phyloP scores from a whole-genome alignment of 2,329 filamentous ascomycete species.

The Fusarium anguioides region DNA sequence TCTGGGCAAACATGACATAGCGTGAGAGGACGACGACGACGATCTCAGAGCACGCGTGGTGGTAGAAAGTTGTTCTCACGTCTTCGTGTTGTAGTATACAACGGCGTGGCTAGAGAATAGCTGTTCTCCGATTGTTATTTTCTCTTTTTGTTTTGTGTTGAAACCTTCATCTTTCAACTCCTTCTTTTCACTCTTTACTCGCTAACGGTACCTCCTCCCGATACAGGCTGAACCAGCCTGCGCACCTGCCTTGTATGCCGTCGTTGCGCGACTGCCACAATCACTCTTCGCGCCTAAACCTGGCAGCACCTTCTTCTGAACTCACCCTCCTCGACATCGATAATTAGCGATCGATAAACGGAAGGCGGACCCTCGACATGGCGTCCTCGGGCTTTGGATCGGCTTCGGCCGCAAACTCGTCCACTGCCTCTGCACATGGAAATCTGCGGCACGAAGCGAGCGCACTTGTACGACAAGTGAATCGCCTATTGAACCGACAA shows the following conservation, averaged over 20 bases:
- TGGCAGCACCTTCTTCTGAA: conserved; percentile 27
- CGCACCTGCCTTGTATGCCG: conserved; percentile 45
- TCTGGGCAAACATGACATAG: conserved; percentile 44
- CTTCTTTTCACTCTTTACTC: background rate
- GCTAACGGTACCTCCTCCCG: conserved; percentile 16
- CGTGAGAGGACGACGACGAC: conserved; percentile 29
- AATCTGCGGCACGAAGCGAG: conserved; percentile 57
- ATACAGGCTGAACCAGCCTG: conserved; percentile 37
- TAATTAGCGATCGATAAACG: conserved; percentile 8
- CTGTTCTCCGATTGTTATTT: background rate
- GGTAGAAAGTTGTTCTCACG: conserved; percentile 17
- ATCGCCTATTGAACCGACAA: conserved; percentile 67
- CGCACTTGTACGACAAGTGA: conserved; percentile 57
- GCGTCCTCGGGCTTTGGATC: conserved; percentile 42
- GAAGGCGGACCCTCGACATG: conserved; percentile 36
- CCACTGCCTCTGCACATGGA: conserved; percentile 25
- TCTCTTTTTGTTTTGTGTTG: conserved; percentile 3
- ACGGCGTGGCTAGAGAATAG: background rate
- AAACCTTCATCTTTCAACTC: conserved; percentile 1
- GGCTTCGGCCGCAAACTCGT: conserved; percentile 23
- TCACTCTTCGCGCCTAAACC: conserved; percentile 17
- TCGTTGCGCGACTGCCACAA: conserved; percentile 41
- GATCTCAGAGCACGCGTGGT: conserved; percentile 26
- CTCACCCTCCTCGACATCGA: background rate
- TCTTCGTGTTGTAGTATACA: background rate